Evolutionary conservation across 768 basidiomycete genomes (phyloP).

Genomic region (Pholiota molesta): DNA sequence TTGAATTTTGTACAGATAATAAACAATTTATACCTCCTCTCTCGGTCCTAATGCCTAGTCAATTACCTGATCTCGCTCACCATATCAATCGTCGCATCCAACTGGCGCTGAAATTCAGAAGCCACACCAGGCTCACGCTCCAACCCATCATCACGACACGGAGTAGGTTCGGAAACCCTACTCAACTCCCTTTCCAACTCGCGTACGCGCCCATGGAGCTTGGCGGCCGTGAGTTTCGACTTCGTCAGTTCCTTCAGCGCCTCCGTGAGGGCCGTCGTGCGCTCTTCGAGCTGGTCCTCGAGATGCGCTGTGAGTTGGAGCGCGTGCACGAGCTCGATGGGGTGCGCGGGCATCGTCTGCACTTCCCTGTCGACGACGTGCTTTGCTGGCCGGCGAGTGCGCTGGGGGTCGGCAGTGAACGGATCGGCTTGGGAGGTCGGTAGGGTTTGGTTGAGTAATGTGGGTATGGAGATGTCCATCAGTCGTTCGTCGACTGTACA

Average conservation of each 20-base stretch:
- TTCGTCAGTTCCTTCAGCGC: constrained; percentile 8
- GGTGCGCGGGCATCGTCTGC: constrained; percentile 5
- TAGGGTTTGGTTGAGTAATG: constrained; percentile 9
- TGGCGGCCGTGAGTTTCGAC: constrained; percentile 5
- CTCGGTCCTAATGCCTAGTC: no score
- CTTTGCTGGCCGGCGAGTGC: not conserved
- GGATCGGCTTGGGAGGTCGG: not conserved
- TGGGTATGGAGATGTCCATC: constrained; percentile 24
- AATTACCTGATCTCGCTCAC: no score
- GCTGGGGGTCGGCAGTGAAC: not conserved
- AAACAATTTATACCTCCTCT: no score
- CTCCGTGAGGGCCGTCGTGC: constrained; percentile 11
- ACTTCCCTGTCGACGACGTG: not conserved
- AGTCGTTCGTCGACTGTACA: constrained; percentile 29
- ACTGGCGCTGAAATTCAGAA: no score
- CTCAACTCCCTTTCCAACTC: not conserved
- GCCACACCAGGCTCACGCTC: no score
- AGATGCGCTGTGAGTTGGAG: constrained; percentile 9
- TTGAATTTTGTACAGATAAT: no score
- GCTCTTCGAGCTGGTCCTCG: constrained; percentile 13
- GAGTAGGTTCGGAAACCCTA: no score
- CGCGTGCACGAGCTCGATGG: not conserved
- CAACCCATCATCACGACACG: no score
- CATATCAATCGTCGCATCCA: no score
- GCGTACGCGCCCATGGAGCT: not conserved